Base-by-base conservation (phyloP, 345 rosid genomes). In the Eutrema yunnanense region DNA sequence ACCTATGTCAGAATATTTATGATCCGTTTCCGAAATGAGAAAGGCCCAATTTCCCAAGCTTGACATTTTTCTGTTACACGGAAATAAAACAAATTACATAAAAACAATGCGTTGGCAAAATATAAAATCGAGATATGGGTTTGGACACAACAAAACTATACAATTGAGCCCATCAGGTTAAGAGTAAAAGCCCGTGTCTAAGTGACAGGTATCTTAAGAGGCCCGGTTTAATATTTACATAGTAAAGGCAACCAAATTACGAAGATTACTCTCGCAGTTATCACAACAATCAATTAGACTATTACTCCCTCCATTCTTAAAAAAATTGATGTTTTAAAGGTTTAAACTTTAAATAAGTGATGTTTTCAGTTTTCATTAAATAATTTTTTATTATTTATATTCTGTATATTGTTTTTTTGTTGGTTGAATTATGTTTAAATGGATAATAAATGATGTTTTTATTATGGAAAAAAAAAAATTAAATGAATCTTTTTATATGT, bases 1-100 rank as follows among this genome's bases (percentile, higher is more conserved):
- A 62, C 11, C 38, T 47, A 1, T 58, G 74, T 44, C 79, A 62
- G 58, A 7, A 46, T 53, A 75, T 62, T 61, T 61, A 75, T 75
- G 57, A 27, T 43, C 61, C 26, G 5, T 19, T 14, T 58, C 32
- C 32, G 29, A 27, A 37, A 26, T 27, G 32, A 33, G 40, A 5
- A n/a, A 26, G 6, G 50, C 52, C 56, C 64, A 40, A 13, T 8
- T 16, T 27, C 2, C 3, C 14, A 41, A 50, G 30, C 37, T 58
- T 41, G 8, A 67, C 53, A 34, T 14, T 33, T 54, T 67, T 16
- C 6, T 5, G 9, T 19, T 4, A 8, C 54, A 48, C 26, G 26
- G 0, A 3, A 51, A 29, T 4, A 27, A 10, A 52, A 29, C 10
- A n/a, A n/a, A n/a, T n/a, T n/a, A n/a, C n/a, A n/a, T 5, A 6